These are phyloP conservation scores for Pichia deserticola DNA, from an alignment of 805 yeast species.

Conservation along the genomic window DNA sequence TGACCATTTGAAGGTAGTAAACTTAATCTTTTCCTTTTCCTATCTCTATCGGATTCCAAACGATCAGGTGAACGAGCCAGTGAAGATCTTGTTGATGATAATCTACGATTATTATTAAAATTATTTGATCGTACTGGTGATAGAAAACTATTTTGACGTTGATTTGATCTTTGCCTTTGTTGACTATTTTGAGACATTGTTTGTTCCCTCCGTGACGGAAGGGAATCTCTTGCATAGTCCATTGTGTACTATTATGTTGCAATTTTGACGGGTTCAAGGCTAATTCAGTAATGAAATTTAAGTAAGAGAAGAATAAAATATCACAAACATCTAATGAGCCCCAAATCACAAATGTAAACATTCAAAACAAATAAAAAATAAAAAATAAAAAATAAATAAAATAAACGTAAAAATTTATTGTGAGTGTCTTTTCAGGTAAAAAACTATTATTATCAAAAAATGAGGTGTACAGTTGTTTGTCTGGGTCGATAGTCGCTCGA, in stretches of 20 bases:
- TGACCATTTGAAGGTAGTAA: slow-evolving; percentile 22
- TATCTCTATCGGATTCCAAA: background rate
- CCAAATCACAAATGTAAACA: background rate
- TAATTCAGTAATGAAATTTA: too few species aligned
- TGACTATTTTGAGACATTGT: background rate
- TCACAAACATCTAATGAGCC: too few species aligned
- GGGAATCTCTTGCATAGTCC: background rate
- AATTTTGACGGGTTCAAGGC: too few species aligned
- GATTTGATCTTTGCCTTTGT: background rate
- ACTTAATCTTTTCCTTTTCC: slow-evolving; percentile 23
- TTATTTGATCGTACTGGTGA: slow-evolving; percentile 2
- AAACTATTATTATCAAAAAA: background rate
- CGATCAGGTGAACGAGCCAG: slow-evolving; percentile 8
- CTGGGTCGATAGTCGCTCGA: too few species aligned
- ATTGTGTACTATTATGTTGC: background rate
- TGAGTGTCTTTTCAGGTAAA: too few species aligned
- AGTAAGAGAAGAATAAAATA: too few species aligned
- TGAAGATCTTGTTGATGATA: slow-evolving; percentile 4
- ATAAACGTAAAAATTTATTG: background rate
- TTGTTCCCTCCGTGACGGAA: slow-evolving; percentile 1
- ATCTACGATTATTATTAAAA: slow-evolving; percentile 4
- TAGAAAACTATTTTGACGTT: slow-evolving; percentile 7
- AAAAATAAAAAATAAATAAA: background rate
- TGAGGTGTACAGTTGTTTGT: slow-evolving; percentile 1
- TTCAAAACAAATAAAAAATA: background rate